Evolutionary conservation across 805 yeast genomes (phyloP).

Genomic region (Ogataea corticis): DNA sequence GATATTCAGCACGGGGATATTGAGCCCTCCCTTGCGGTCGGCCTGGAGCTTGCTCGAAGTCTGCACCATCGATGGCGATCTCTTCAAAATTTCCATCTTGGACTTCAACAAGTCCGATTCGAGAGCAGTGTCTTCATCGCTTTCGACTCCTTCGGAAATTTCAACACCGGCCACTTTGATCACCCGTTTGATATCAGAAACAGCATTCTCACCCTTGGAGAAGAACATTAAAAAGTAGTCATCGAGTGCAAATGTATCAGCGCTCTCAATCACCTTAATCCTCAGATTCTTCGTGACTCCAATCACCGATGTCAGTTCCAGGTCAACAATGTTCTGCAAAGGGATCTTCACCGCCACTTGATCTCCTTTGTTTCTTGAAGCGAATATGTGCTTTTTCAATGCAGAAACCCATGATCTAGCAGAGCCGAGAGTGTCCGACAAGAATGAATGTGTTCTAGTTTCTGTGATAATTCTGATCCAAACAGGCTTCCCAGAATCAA

Average conservation of each 20-base stretch:
- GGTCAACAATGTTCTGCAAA: constrained; percentile 59
- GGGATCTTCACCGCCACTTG: constrained; percentile 81
- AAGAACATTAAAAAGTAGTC: constrained; percentile 72
- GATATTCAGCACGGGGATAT: constrained; percentile 5
- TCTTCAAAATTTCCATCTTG: constrained; percentile 25
- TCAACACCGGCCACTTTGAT: constrained; percentile 37
- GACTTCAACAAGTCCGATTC: constrained; percentile 25
- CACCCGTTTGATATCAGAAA: constrained; percentile 39
- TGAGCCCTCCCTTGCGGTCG: neutral
- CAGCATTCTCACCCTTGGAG: constrained; percentile 46
- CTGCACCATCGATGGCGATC: constrained; percentile 26
- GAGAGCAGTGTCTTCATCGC: constrained; percentile 23
- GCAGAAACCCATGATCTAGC: constrained; percentile 82
- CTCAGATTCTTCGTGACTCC: constrained; percentile 58
- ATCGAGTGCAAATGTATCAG: constrained; percentile 57
- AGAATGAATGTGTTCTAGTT: constrained; percentile 58
- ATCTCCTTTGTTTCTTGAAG: constrained; percentile 66
- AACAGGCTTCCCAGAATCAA: constrained; percentile 27
- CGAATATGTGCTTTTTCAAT: constrained; percentile 74
- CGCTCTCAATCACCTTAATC: constrained; percentile 60
- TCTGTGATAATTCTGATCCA: constrained; percentile 65
- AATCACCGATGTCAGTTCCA: constrained; percentile 56
- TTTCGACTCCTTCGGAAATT: constrained; percentile 23
- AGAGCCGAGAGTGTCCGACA: constrained; percentile 68
- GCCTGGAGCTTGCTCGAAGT: constrained; percentile 18